Evolutionary conservation across 495 filamentous ascomycete genomes (phyloP).

Genomic region (Xylaria flabelliformis): DNA sequence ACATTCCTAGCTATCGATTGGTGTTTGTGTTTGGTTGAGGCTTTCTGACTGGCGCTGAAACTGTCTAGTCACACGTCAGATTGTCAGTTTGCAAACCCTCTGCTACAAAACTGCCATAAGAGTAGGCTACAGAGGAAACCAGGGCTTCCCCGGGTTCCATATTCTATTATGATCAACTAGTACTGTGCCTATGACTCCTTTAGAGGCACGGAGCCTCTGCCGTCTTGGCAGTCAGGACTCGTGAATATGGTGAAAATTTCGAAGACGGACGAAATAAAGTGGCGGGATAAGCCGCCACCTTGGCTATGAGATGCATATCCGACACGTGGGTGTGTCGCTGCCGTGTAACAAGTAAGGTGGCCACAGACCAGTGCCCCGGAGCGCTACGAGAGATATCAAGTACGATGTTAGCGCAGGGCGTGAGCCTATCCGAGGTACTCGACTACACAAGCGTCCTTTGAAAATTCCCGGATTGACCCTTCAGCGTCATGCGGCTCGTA

Average conservation of each 20-base stretch:
- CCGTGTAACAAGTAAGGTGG: conserved; percentile 12
- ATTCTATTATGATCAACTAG: background rate
- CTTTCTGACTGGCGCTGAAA: conserved; percentile 11
- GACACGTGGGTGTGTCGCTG: conserved; percentile 26
- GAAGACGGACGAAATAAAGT: background rate
- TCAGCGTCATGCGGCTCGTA: background rate
- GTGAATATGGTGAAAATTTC: background rate
- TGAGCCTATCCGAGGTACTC: conserved; percentile 7
- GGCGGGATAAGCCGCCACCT: conserved; percentile 22
- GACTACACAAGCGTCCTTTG: background rate
- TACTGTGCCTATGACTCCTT: background rate
- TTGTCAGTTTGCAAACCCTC: background rate
- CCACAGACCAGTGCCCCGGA: background rate
- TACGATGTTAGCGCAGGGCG: background rate
- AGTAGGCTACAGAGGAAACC: background rate
- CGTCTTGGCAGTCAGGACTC: background rate
- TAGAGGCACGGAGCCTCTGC: background rate
- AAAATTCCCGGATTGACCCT: conserved; percentile 1
- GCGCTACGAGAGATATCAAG: background rate
- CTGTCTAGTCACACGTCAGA: background rate
- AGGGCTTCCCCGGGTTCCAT: conserved; percentile 1
- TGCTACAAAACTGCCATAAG: background rate
- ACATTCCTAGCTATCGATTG: background rate
- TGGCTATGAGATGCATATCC: conserved; percentile 7
- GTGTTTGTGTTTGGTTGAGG: background rate